Percentiles rank a stretch among this genome's conserved stretches.
Conservation (phyloP, 768 basidiomycete genomes). For the Dentipellis fragilis region DNA sequence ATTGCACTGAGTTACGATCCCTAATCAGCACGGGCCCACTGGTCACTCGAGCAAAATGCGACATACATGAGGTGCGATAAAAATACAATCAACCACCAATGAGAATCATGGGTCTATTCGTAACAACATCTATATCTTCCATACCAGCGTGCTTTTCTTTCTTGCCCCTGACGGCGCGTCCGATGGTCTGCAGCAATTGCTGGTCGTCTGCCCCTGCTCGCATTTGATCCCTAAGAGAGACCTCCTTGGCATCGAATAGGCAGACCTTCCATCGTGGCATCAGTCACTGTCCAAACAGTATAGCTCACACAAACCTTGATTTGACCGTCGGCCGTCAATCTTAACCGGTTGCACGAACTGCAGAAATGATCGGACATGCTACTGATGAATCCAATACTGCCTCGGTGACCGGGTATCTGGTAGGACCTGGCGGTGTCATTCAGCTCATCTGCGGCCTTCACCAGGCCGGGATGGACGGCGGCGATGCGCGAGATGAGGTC, state of each 20-base stretch:
- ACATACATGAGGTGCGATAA: neutral
- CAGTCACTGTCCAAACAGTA: neutral
- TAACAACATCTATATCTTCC: slow-evolving; percentile 67
- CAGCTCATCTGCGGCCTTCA: slow-evolving; percentile 50
- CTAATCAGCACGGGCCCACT: neutral
- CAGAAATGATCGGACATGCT: slow-evolving; percentile 95
- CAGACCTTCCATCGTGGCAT: slow-evolving; percentile 50
- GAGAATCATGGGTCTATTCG: slow-evolving; percentile 83
- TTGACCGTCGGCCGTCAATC: slow-evolving; percentile 84
- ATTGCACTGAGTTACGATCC: neutral
- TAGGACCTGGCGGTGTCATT: slow-evolving; percentile 81
- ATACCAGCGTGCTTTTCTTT: slow-evolving; percentile 79
- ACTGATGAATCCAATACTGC: slow-evolving; percentile 79
- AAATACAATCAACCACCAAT: slow-evolving; percentile 66
- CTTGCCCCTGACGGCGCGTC: slow-evolving; percentile 57
- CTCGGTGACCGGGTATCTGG: slow-evolving; percentile 58
- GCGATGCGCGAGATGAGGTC: slow-evolving; percentile 47
- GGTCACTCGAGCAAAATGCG: neutral
- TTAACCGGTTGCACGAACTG: slow-evolving; percentile 70
- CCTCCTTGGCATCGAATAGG: slow-evolving; percentile 75
- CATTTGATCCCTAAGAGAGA: slow-evolving; percentile 71
- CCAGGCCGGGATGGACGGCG: slow-evolving; percentile 36
- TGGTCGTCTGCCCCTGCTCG: slow-evolving; percentile 55
- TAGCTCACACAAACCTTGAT: slow-evolving; percentile 50
- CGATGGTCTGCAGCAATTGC: slow-evolving; percentile 50